Evolutionary conservation across 2,329 filamentous ascomycete genomes (phyloP).

Genomic region (Curvularia sp.): DNA sequence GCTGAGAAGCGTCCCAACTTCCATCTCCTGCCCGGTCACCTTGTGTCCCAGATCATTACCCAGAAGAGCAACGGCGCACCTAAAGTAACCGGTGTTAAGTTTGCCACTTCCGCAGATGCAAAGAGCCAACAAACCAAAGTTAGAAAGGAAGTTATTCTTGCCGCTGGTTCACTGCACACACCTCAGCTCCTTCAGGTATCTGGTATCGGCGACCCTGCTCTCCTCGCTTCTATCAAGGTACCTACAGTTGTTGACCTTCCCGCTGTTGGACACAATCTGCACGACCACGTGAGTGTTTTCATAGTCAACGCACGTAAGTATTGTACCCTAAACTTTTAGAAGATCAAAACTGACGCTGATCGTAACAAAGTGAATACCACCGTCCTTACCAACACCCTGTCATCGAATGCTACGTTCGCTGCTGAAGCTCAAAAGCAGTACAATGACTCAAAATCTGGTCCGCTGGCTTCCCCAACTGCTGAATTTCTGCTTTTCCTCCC

Average conservation of each 20-base stretch:
- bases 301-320: constrained; percentile 21
- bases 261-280: constrained; percentile 36
- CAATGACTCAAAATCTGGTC: constrained; percentile 19
- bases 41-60: constrained; percentile 27
- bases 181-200: constrained; percentile 40
- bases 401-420: constrained; percentile 30
- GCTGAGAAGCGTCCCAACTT: constrained; percentile 28
- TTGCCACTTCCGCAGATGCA: constrained; percentile 25
- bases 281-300: constrained; percentile 27
- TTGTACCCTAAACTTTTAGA: not conserved
- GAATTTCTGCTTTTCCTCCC: constrained; percentile 37
- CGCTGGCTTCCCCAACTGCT: constrained; percentile 26
- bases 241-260: constrained; percentile 33
- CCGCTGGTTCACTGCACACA: constrained; percentile 37
- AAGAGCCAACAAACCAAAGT: constrained; percentile 24
- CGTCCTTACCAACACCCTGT: constrained; percentile 11
- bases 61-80: constrained; percentile 11
- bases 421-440: constrained; percentile 31
- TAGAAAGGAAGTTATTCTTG: constrained; percentile 34
- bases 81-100: constrained; percentile 32
- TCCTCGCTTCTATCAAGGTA: constrained; percentile 31
- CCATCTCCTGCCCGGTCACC: constrained; percentile 28
- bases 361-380: constrained; percentile 21
- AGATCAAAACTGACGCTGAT: not conserved
- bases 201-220: constrained; percentile 35